phyloP scores from a whole-genome alignment of 2,329 filamentous ascomycete genomes.

The Harringtonia aguacate region DNA sequence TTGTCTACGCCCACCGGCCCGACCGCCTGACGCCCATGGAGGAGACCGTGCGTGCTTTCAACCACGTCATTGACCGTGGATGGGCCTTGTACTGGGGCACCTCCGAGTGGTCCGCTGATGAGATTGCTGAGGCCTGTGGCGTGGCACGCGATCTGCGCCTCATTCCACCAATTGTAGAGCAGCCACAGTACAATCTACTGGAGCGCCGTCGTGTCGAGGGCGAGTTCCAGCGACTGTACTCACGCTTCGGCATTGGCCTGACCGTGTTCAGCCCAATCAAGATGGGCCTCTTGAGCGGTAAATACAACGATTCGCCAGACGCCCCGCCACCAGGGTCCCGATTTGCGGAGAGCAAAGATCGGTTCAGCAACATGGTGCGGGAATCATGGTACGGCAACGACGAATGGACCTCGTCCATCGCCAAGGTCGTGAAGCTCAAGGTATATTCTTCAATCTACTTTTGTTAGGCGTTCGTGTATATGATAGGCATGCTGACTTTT shows the following conservation, averaged over 20 bases:
- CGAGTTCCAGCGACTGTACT: constrained; percentile 48
- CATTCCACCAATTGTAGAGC: constrained; percentile 54
- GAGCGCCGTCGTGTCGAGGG: constrained; percentile 46
- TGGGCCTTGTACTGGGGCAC: constrained; percentile 66
- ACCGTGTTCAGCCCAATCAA: constrained; percentile 43
- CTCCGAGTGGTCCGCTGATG: constrained; percentile 58
- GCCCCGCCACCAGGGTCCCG: constrained; percentile 32
- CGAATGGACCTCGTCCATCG: constrained; percentile 21
- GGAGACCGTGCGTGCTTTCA: constrained; percentile 61
- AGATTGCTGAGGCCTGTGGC: constrained; percentile 53
- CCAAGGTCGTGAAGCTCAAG: constrained; percentile 34
- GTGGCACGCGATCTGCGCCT: constrained; percentile 49
- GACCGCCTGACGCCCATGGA: constrained; percentile 60
- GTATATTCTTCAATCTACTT: not conserved
- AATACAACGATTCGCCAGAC: constrained; percentile 48
- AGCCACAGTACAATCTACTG: constrained; percentile 58
- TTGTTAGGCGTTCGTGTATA: not conserved
- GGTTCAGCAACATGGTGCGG: constrained; percentile 34
- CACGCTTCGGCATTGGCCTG: constrained; percentile 45
- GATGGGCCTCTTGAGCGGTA: constrained; percentile 48
- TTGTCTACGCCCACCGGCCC: constrained; percentile 60
- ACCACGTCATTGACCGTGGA: constrained; percentile 56
- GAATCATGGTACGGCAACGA: constrained; percentile 39
- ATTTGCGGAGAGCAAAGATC: constrained; percentile 42
- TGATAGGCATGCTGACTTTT: not conserved